These are phyloP conservation scores for Sphagnum magellanicum DNA, from an alignment of 228 moss, liverwort and hornwort species.

Conservation along the genomic window DNA sequence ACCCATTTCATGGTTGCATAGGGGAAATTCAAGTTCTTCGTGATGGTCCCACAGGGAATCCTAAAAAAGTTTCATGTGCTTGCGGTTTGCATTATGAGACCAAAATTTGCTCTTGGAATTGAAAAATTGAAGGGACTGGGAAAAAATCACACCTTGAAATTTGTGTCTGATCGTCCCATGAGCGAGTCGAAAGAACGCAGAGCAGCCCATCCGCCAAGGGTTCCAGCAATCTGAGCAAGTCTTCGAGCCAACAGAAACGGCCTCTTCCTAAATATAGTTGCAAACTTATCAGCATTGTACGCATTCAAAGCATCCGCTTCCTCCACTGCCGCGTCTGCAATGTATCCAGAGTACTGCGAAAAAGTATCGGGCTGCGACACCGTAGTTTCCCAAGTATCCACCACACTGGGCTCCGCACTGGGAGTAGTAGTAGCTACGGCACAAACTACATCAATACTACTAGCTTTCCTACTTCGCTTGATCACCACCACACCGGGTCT, in stretches of 20 bases:
- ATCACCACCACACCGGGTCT: too few species aligned
- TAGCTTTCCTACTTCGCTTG: too few species aligned
- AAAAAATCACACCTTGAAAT: conserved; percentile 51
- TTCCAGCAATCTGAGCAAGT: conserved; percentile 56
- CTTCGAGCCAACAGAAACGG: conserved; percentile 67
- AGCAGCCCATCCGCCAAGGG: conserved; percentile 81
- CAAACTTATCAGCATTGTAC: conserved; percentile 65
- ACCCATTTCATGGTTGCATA: too few species aligned
- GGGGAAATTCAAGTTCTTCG: too few species aligned
- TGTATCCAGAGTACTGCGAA: conserved; percentile 78
- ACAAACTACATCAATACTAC: too few species aligned
- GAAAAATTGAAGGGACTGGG: too few species aligned
- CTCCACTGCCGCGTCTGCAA: conserved; percentile 58
- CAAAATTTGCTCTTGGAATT: too few species aligned
- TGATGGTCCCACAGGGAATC: too few species aligned
- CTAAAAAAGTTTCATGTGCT: too few species aligned
- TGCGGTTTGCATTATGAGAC: too few species aligned
- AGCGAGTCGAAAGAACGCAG: conserved; percentile 55
- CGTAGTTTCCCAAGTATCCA: conserved; percentile 20
- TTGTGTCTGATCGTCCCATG: conserved; percentile 47
- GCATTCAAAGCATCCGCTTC: conserved; percentile 67
- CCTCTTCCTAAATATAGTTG: conserved; percentile 44
- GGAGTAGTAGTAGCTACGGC: too few species aligned
- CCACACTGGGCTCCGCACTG: background rate
- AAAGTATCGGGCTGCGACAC: conserved; percentile 62